Percentiles rank a stretch among this genome's conserved stretches.
Conservation (phyloP, 164 flowering plant genomes). For the Piper betle region DNA sequence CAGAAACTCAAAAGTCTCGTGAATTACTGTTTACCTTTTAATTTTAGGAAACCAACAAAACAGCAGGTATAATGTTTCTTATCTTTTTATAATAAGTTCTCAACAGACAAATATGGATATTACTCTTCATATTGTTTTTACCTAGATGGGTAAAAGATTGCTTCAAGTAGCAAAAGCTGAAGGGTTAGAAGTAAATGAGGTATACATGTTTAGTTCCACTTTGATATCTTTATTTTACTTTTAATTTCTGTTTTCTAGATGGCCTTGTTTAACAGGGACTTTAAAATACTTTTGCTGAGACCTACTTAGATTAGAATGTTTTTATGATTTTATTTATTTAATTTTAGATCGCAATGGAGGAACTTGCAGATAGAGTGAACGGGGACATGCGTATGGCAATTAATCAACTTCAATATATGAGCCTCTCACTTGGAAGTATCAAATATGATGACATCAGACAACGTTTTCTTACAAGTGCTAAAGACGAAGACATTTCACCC, state of each 20-base stretch:
- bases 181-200: conserved; percentile 83
- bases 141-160: conserved; percentile 87
- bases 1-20: conserved; percentile 90
- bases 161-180: conserved; percentile 72
- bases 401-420: conserved; percentile 91
- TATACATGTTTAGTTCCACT: conserved; percentile 10
- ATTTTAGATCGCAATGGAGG: conserved; percentile 79
- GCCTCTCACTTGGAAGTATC: conserved; percentile 71
- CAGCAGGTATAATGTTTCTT: conserved; percentile 50
- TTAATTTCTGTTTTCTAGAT: not conserved
- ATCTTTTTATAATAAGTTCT: too few relatives aligned
- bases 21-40: conserved; percentile 75
- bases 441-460: conserved; percentile 77
- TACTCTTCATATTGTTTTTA: too few relatives aligned
- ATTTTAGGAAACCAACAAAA: conserved; percentile 85
- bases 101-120: too few relatives aligned
- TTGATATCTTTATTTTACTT: not conserved
- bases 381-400: conserved; percentile 98
- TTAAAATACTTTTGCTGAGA: not conserved
- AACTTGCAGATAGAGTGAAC: conserved; percentile 86
- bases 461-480: conserved; percentile 79
- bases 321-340: too few relatives aligned
- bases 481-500: conserved; percentile 97
- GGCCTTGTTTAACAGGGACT: not conserved
- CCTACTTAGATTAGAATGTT: too few relatives aligned